Evolutionary conservation across 139 green algal species (phyloP).

Genomic region (Chlorella ohadii): DNA sequence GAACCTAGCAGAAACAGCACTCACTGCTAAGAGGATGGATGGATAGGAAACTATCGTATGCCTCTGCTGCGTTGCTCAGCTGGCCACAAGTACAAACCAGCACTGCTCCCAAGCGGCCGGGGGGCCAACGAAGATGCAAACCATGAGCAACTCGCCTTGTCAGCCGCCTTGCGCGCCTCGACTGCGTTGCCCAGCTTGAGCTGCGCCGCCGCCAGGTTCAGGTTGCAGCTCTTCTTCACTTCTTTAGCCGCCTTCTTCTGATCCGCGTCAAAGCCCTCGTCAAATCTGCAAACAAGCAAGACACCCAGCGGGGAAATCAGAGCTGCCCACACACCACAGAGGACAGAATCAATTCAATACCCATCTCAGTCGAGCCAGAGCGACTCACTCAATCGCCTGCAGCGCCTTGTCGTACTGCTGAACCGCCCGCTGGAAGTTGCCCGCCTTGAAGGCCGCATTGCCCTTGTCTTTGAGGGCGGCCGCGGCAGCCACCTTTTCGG

Average conservation of each 20-base stretch:
- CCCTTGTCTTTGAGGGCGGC: conserved; percentile 86
- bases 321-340: no score
- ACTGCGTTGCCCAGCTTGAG: conserved; percentile 77
- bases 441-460: conserved; percentile 91
- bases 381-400: conserved; percentile 61
- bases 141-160: conserved; percentile 13
- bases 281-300: conserved; percentile 11
- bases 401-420: conserved; percentile 75
- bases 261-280: conserved; percentile 69
- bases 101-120: no score
- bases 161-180: conserved; percentile 29
- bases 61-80: no score
- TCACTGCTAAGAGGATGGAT: no score
- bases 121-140: no score
- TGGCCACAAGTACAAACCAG: no score
- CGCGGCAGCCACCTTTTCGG: conserved; percentile 86
- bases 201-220: conserved; percentile 89
- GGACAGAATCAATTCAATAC: no score
- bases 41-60: no score
- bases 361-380: no score
- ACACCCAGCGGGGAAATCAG: no score
- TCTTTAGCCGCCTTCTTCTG: conserved; percentile 62
- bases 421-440: conserved; percentile 70
- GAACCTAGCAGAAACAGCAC: no score
- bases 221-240: conserved; percentile 74